phyloP scores from a whole-genome alignment of 1,284 basidiomycete genomes.

The Xerocomus nothofagi region DNA sequence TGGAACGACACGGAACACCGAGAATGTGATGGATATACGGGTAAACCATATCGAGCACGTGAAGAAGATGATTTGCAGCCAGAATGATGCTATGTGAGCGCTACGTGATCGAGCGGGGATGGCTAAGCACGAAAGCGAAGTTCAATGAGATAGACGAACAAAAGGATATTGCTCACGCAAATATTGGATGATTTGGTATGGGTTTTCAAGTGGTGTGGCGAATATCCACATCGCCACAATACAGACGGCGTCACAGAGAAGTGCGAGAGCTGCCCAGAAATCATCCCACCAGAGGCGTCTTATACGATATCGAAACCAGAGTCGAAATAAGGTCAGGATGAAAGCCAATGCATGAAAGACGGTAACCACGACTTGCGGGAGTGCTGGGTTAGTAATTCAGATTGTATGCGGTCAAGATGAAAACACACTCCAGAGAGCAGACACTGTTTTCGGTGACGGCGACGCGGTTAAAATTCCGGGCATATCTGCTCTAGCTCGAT shows the following conservation, averaged over 20 bases:
- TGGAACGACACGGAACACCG: constrained; percentile 30
- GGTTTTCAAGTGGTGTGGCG: constrained; percentile 18
- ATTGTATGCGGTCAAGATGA: background rate
- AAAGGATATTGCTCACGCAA: constrained; percentile 14
- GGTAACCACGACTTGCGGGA: constrained; percentile 19
- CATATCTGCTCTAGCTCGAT: constrained; percentile 8
- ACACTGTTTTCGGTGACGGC: constrained; percentile 14
- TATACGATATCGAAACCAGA: constrained; percentile 27
- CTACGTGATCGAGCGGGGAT: constrained; percentile 15
- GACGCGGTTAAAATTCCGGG: background rate
- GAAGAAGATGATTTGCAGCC: constrained; percentile 21
- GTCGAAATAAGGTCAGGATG: constrained; percentile 26
- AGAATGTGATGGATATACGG: constrained; percentile 33
- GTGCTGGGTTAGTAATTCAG: background rate
- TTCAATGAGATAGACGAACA: background rate
- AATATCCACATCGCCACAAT: constrained; percentile 14
- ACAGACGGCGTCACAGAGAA: constrained; percentile 16
- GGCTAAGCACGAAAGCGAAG: constrained; percentile 2
- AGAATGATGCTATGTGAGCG: constrained; percentile 22
- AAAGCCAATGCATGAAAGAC: constrained; percentile 23
- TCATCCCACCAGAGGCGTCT: constrained; percentile 33
- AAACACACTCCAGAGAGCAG: constrained; percentile 20
- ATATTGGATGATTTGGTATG: constrained; percentile 8
- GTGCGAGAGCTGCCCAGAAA: constrained; percentile 26
- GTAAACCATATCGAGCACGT: constrained; percentile 33